These are phyloP conservation scores for Galeopsis tetrahit DNA, from an alignment of 257 asterid genomes.

Conservation along the genomic window DNA sequence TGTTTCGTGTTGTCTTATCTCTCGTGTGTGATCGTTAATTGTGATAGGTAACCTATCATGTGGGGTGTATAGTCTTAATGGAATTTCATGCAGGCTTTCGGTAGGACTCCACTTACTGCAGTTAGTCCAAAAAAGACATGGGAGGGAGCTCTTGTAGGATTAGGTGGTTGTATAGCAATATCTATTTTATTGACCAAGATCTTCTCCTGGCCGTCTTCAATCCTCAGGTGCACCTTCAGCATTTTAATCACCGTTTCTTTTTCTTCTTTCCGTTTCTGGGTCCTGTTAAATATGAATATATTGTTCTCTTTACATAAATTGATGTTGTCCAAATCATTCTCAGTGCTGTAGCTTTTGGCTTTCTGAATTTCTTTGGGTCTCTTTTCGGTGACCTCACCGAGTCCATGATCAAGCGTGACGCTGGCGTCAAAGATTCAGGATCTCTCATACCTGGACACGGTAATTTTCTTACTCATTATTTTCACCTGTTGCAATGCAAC, in stretches of 20 bases:
- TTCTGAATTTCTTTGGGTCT: constrained; percentile 87
- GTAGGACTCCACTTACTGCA: constrained; percentile 86
- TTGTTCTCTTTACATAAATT: constrained; percentile 25
- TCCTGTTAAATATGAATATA: constrained; percentile 16
- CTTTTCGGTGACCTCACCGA: constrained; percentile 93
- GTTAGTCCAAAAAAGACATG: constrained; percentile 98
- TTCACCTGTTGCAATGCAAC: constrained; percentile 3
- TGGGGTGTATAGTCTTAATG: constrained; percentile 26
- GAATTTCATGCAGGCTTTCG: constrained; percentile 74
- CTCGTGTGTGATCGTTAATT: constrained; percentile 9
- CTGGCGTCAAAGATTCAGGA: constrained; percentile 98
- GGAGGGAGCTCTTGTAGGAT: constrained; percentile 93
- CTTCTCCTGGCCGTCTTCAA: constrained; percentile 78
- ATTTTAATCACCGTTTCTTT: constrained; percentile 6
- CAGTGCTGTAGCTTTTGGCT: constrained; percentile 88
- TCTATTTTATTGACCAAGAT: constrained; percentile 72
- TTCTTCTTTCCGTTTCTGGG: neutral
- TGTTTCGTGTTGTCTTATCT: neutral
- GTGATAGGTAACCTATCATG: constrained; percentile 9
- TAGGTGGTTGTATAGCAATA: constrained; percentile 83
- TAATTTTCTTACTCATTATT: constrained; percentile 37
- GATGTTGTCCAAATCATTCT: constrained; percentile 27
- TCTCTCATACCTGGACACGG: constrained; percentile 99
- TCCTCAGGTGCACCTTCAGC: constrained; percentile 54
- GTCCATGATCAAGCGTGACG: constrained; percentile 99